Evolutionary conservation across 208 protist species (phyloP).

Genomic region (Plasmodiophora brassicae): DNA sequence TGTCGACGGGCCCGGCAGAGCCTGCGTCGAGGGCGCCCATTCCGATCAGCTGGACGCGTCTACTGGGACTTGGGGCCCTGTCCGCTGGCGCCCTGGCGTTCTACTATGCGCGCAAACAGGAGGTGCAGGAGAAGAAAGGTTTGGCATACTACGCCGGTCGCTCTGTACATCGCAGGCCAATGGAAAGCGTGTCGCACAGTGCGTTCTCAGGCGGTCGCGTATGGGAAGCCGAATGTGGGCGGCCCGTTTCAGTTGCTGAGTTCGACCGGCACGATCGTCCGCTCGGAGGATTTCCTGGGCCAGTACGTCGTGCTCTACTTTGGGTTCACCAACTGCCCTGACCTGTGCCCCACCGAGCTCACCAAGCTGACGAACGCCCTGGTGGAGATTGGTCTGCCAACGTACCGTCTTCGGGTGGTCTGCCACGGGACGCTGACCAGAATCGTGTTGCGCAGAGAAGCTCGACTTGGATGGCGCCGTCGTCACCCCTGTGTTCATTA

Average conservation of each 20-base stretch:
- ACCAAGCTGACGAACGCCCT: conserved; percentile 79
- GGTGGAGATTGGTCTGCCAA: conserved; percentile 55
- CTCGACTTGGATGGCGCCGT: too few species aligned
- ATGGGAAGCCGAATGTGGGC: conserved; percentile 43
- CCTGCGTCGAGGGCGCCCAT: background rate
- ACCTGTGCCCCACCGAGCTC: conserved; percentile 89
- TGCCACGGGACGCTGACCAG: too few species aligned
- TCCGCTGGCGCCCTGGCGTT: background rate
- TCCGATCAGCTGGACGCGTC: background rate
- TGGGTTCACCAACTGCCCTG: conserved; percentile 91
- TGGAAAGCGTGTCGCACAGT: background rate
- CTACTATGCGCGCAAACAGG: background rate
- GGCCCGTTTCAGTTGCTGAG: conserved; percentile 38
- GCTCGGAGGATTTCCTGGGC: conserved; percentile 65
- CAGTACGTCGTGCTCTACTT: conserved; percentile 90
- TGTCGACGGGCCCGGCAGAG: too few species aligned
- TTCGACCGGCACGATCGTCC: background rate
- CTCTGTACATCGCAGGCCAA: background rate
- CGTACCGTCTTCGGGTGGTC: too few species aligned
- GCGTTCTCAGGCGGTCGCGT: background rate
- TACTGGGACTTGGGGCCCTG: background rate
- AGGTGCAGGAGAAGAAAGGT: background rate
- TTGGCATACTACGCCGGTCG: background rate
- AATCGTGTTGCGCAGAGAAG: too few species aligned
- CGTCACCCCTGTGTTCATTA: conserved; percentile 82